Conservation (phyloP, 1,284 basidiomycete genomes). For the Puccinia hordei region DNA sequence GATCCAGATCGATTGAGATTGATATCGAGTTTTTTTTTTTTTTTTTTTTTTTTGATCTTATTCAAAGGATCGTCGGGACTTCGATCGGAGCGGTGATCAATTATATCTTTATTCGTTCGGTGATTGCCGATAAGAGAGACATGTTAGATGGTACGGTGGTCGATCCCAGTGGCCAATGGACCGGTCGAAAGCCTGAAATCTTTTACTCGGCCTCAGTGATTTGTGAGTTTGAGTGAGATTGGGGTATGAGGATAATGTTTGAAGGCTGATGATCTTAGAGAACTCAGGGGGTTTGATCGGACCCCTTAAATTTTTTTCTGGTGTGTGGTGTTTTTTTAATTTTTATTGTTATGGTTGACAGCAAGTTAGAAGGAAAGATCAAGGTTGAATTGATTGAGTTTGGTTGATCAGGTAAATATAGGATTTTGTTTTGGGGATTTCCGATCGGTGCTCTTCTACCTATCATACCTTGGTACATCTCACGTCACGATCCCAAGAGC, state of each 20-base stretch:
- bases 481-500: slow-evolving; percentile 53
- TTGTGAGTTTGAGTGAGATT: slow-evolving; percentile 3
- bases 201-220: slow-evolving; percentile 51
- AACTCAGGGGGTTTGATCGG: slow-evolving; percentile 45
- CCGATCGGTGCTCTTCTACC: slow-evolving; percentile 56
- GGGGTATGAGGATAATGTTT: neutral
- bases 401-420: slow-evolving; percentile 50
- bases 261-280: neutral
- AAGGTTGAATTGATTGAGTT: no score
- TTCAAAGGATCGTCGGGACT: slow-evolving; percentile 34
- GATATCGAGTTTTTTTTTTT: neutral
- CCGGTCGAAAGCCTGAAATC: slow-evolving; percentile 48
- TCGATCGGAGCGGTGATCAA: slow-evolving; percentile 50
- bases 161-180: slow-evolving; percentile 51
- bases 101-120: slow-evolving; percentile 49
- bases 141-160: slow-evolving; percentile 46
- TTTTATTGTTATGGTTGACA: no score
- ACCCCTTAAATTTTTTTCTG: slow-evolving; percentile 45
- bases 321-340: slow-evolving; percentile 10
- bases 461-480: slow-evolving; percentile 56
- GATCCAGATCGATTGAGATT: neutral
- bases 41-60: no score
- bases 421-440: slow-evolving; percentile 56
- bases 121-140: slow-evolving; percentile 45
- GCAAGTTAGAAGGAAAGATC: no score